Evolutionary conservation across 1,284 basidiomycete genomes (phyloP).

Genomic region (Malassezia pachydermatis): DNA sequence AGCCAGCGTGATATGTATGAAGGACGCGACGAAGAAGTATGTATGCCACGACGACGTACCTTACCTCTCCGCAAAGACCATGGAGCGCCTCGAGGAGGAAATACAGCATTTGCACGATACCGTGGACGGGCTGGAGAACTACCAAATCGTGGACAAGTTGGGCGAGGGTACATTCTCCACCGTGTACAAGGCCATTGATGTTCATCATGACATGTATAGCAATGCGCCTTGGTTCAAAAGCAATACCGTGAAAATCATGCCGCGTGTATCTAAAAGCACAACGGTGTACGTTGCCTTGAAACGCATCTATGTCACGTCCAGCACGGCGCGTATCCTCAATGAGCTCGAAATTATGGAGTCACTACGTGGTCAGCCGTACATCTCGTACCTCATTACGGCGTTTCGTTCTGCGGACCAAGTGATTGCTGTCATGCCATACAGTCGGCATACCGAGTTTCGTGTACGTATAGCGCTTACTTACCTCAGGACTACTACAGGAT

Average conservation of each 20-base stretch:
- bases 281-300: constrained; percentile 79
- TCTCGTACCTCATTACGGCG: constrained; percentile 74
- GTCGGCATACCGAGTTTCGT: constrained; percentile 81
- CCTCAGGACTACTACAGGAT: constrained; percentile 62
- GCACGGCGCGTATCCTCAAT: constrained; percentile 81
- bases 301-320: constrained; percentile 91
- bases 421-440: constrained; percentile 87
- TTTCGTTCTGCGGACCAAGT: constrained; percentile 87
- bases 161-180: constrained; percentile 95
- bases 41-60: no score
- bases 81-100: constrained; percentile 36
- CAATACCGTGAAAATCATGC: constrained; percentile 5
- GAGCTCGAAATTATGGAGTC: constrained; percentile 88
- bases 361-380: constrained; percentile 47
- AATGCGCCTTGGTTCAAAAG: constrained; percentile 61
- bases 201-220: constrained; percentile 65
- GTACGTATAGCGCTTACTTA: constrained; percentile 53
- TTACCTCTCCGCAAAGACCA: constrained; percentile 16
- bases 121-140: constrained; percentile 59
- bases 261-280: constrained; percentile 20
- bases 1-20: constrained; percentile 3
- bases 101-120: constrained; percentile 61
- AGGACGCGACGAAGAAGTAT: constrained; percentile 15
- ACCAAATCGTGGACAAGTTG: constrained; percentile 75
- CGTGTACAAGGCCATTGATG: constrained; percentile 90